Evolutionary conservation across 2,329 filamentous ascomycete species (phyloP).

Genomic region (Ophidiomyces ophidiicola): DNA sequence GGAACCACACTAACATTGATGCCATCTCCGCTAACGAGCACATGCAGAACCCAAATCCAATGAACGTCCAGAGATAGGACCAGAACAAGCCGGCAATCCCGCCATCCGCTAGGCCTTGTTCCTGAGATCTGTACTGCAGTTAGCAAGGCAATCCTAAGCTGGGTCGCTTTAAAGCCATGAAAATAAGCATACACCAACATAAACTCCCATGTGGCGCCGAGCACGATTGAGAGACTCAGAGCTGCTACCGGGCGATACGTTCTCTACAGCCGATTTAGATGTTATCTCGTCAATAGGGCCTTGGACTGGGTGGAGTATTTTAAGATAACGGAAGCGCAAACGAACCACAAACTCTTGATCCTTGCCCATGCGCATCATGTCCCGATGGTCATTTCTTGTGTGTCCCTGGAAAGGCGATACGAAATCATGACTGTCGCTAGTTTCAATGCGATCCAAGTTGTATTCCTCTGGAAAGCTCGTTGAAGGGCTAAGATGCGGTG

Average conservation of each 20-base stretch:
- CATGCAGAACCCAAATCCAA: slow-evolving; percentile 55
- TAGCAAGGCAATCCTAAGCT: slow-evolving; percentile 1
- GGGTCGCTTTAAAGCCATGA: background rate
- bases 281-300: slow-evolving; percentile 1
- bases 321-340: background rate
- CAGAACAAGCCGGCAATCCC: slow-evolving; percentile 20
- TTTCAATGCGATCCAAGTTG: slow-evolving; percentile 7
- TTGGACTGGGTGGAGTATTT: background rate
- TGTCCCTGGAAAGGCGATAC: slow-evolving; percentile 11
- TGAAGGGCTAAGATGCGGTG: background rate
- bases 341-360: slow-evolving; percentile 24
- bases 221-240: slow-evolving; percentile 26
- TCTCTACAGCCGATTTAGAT: slow-evolving; percentile 17
- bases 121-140: slow-evolving; percentile 16
- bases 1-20: slow-evolving; percentile 22
- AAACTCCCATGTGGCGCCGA: slow-evolving; percentile 29
- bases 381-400: slow-evolving; percentile 20
- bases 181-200: slow-evolving; percentile 22
- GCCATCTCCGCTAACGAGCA: slow-evolving; percentile 52
- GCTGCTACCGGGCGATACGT: slow-evolving; percentile 25
- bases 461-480: slow-evolving; percentile 2
- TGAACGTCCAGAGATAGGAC: slow-evolving; percentile 38
- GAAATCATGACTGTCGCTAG: slow-evolving; percentile 3
- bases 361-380: slow-evolving; percentile 27
- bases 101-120: slow-evolving; percentile 17